Base-by-base conservation (phyloP, 2,329 filamentous ascomycete genomes). In the Lasiodiplodia sp. region DNA sequence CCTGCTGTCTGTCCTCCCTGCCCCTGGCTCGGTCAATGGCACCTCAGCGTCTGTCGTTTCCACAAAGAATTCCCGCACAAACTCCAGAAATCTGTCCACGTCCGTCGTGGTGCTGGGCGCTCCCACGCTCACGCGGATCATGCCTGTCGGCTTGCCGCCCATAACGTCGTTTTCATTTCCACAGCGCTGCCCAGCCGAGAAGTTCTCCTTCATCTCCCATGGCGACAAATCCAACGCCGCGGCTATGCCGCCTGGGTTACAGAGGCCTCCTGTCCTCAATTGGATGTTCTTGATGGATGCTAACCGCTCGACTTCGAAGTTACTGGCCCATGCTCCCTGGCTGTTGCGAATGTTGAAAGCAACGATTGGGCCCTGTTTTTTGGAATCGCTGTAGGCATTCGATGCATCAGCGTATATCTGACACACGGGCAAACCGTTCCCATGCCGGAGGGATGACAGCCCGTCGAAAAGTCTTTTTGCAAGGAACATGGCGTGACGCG, bases 201-300 rank as follows among this genome's bases (percentile, higher is more conserved):
- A 97, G 76, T 97, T 97, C 69, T 87, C 86, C 73, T 86, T 90
- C 86, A 97, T 90, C 75, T 98, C 94, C 87, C 90, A 91, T 0
- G 93, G 89, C 57, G 90, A 86, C 65, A 97, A 84, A 1, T 84
- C 83, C n/a, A 98, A 85, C 23, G 89, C 88, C 1, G 86, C 84
- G 16, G 94, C 91, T 69, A 97, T 87, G 1, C 94, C 94, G 11
- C 94, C 96, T 1, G 96, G 95, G 74, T 97, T 97, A 80, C 96
- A 99, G 1, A 97, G 84, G 0, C 93, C 92, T 5, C 96, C 96
- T 0, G 93, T 97, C 47, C 96, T 88, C 21, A 98, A 82, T 74
- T 97, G 93, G 52, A 98, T 91, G 60, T 88, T 87, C 72, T 91
- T 92, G 23, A 97, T 83, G 2, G 87, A 86, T 7, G 94, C 92